Conservation (phyloP, 2,329 filamentous ascomycete genomes). For the Capronia americana region DNA sequence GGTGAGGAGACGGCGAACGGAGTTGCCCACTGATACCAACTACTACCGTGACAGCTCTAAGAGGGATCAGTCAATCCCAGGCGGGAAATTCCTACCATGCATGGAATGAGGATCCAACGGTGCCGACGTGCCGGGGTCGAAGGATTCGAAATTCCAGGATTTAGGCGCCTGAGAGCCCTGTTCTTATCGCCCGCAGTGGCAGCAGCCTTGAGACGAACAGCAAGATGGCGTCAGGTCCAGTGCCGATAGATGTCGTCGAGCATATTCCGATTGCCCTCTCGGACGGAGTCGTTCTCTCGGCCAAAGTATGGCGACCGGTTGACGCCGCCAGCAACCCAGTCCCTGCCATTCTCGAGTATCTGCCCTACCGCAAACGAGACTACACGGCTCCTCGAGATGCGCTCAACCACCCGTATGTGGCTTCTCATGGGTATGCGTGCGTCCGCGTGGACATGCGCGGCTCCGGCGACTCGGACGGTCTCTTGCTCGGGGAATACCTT, state of each 20-base stretch:
- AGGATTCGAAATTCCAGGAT: no score
- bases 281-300: conserved; percentile 2
- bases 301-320: conserved; percentile 19
- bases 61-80: no score
- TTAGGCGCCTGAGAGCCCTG: no score
- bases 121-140: no score
- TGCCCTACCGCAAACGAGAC: conserved; percentile 28
- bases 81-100: no score
- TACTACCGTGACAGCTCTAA: no score
- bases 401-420: conserved; percentile 26
- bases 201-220: no score
- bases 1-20: no score
- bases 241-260: conserved; percentile 23
- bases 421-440: conserved; percentile 25
- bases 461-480: conserved; percentile 27
- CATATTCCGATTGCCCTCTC: conserved; percentile 17
- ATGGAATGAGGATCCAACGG: no score
- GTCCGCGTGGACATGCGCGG: conserved; percentile 29
- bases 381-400: conserved; percentile 26
- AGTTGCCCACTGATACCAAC: no score
- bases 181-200: no score
- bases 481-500: conserved; percentile 24
- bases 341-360: conserved; percentile 28
- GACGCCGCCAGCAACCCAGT: conserved; percentile 7
- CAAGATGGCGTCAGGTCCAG: conserved; percentile 42